phyloP scores from a whole-genome alignment of 208 protist genomes.

The Leishmania mexicana region DNA sequence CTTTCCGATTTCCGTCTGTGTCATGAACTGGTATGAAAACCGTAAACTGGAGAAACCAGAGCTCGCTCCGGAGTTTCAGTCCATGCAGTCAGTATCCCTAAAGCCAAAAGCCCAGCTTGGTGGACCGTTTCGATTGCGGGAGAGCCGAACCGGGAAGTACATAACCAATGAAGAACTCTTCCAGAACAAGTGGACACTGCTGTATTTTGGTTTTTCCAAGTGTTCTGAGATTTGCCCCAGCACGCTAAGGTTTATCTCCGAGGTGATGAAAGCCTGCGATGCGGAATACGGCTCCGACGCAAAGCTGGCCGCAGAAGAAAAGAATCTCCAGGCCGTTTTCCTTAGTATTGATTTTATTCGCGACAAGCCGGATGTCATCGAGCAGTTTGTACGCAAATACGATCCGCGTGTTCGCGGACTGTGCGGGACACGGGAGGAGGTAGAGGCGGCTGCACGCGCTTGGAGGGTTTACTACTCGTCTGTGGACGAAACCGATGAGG shows the following conservation, averaged over 20 bases:
- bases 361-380: constrained; percentile 67
- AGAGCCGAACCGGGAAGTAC: constrained; percentile 62
- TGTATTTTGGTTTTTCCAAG: constrained; percentile 91
- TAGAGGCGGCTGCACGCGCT: constrained; percentile 51
- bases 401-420: constrained; percentile 63
- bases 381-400: constrained; percentile 69
- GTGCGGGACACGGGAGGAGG: constrained; percentile 56
- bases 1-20: constrained; percentile 49
- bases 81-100: constrained; percentile 41
- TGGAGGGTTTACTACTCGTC: constrained; percentile 90
- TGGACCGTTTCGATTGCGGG: constrained; percentile 65
- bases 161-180: constrained; percentile 76
- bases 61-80: constrained; percentile 56
- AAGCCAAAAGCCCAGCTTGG: constrained; percentile 63
- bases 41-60: constrained; percentile 30
- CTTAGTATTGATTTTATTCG: constrained; percentile 82
- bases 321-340: constrained; percentile 72
- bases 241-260: constrained; percentile 67
- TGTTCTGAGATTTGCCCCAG: constrained; percentile 85
- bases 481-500: constrained; percentile 81
- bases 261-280: constrained; percentile 64
- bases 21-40: constrained; percentile 63
- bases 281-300: constrained; percentile 33
- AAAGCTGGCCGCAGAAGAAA: constrained; percentile 38
- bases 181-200: constrained; percentile 73